These are phyloP conservation scores for Solanum sejunctum DNA, from an alignment of 257 asterid species.

Conservation along the genomic window DNA sequence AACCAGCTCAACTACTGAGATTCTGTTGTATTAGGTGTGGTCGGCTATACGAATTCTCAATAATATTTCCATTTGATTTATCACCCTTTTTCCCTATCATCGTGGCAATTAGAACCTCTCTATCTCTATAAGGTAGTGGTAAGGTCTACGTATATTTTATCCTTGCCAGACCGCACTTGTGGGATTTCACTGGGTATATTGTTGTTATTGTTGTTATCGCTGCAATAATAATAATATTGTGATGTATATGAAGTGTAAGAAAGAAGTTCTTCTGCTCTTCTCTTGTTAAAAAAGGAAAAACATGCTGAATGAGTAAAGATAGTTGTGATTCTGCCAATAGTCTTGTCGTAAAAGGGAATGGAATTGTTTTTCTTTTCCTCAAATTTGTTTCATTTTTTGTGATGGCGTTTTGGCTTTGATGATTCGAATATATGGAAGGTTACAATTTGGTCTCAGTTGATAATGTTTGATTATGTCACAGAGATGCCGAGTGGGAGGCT, in stretches of 20 bases:
- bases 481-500: constrained; percentile 71
- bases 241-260: background rate
- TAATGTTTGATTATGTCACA: constrained; percentile 7
- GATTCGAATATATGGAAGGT: background rate
- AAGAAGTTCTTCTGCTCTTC: background rate
- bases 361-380: background rate
- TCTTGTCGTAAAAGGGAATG: background rate
- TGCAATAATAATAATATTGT: background rate
- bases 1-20: background rate
- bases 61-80: background rate
- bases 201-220: background rate
- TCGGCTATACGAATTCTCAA: background rate
- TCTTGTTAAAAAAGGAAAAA: background rate
- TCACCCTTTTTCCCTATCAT: too few species aligned
- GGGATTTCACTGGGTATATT: too few species aligned
- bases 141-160: too few species aligned
- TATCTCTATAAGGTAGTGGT: too few species aligned
- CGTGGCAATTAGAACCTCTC: too few species aligned
- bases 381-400: background rate
- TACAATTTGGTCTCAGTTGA: background rate
- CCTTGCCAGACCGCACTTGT: too few species aligned
- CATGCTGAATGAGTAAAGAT: background rate
- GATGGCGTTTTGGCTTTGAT: background rate
- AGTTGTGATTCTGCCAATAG: background rate
- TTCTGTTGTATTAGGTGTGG: background rate